Conservation (phyloP, 2,329 filamentous ascomycete genomes). For the Diaporthe sp. region DNA sequence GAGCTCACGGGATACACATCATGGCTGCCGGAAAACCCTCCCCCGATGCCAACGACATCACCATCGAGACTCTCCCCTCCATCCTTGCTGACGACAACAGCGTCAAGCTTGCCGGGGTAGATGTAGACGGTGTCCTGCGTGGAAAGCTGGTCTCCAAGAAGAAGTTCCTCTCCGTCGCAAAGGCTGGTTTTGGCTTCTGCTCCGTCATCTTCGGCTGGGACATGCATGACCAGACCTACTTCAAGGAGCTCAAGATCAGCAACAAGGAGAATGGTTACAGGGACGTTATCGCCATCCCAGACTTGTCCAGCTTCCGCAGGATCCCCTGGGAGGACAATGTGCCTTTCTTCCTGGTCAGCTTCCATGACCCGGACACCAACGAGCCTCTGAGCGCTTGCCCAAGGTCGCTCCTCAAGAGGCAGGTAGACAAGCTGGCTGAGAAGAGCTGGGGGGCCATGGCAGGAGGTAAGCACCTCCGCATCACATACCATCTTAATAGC, state of each 20-base stretch:
- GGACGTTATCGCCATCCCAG: slow-evolving; percentile 86
- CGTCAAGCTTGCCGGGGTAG: slow-evolving; percentile 89
- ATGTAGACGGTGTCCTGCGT: slow-evolving; percentile 88
- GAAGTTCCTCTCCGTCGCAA: slow-evolving; percentile 89
- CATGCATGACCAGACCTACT: slow-evolving; percentile 94
- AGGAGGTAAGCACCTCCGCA: slow-evolving; percentile 74
- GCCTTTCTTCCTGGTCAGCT: slow-evolving; percentile 87
- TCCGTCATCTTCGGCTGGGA: slow-evolving; percentile 97
- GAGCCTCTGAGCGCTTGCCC: slow-evolving; percentile 83
- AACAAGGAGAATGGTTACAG: slow-evolving; percentile 93
- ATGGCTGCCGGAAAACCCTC: slow-evolving; percentile 47
- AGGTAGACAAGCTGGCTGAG: slow-evolving; percentile 75
- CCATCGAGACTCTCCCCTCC: slow-evolving; percentile 73
- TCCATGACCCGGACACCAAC: slow-evolving; percentile 83
- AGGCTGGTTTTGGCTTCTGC: slow-evolving; percentile 91
- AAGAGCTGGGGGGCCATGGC: slow-evolving; percentile 88
- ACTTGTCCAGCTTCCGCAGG: slow-evolving; percentile 81
- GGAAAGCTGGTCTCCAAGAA: slow-evolving; percentile 94
- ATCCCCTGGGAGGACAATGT: slow-evolving; percentile 93
- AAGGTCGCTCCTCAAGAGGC: slow-evolving; percentile 78
- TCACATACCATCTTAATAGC: background rate
- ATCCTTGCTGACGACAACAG: slow-evolving; percentile 79
- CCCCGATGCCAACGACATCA: slow-evolving; percentile 56
- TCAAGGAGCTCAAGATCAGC: slow-evolving; percentile 86
- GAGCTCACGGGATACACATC: slow-evolving; percentile 22